Evolutionary conservation across 2,329 filamentous ascomycete species (phyloP).

Genomic region (Aureobasidium sp.): DNA sequence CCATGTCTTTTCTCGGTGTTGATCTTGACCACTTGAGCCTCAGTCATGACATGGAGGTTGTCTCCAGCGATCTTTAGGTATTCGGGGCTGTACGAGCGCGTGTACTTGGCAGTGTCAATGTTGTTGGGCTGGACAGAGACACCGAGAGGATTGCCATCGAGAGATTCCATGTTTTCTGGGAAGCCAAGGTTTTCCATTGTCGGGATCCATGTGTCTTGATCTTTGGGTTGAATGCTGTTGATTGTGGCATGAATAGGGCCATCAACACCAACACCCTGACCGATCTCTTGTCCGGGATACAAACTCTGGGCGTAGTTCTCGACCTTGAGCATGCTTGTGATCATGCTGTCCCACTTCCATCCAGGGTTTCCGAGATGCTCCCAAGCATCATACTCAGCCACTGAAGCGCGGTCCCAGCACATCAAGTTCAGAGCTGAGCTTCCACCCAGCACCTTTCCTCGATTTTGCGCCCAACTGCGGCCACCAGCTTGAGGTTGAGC

Average conservation of each 20-base stretch:
- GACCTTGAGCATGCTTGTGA: slow-evolving; percentile 5
- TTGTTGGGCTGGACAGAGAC: slow-evolving; percentile 26
- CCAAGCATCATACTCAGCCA: slow-evolving; percentile 29
- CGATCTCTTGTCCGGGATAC: slow-evolving; percentile 15
- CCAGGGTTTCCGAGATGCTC: slow-evolving; percentile 23
- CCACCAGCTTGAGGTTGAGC: slow-evolving; percentile 34
- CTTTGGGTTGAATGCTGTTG: slow-evolving; percentile 1
- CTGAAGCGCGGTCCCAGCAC: slow-evolving; percentile 21
- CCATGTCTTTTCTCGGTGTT: slow-evolving; percentile 24
- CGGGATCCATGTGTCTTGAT: slow-evolving; percentile 19
- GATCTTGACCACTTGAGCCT: slow-evolving; percentile 33
- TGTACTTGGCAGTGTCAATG: slow-evolving; percentile 15
- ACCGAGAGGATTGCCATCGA: slow-evolving; percentile 7
- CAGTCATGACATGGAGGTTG: slow-evolving; percentile 36
- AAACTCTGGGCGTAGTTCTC: slow-evolving; percentile 31
- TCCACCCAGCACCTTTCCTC: slow-evolving; percentile 33
- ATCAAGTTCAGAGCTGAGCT: slow-evolving; percentile 30
- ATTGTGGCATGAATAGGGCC: slow-evolving; percentile 4
- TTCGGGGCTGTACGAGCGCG: slow-evolving; percentile 15
- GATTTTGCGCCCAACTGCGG: slow-evolving; percentile 34
- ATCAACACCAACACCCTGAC: slow-evolving; percentile 13
- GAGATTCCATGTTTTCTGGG: slow-evolving; percentile 15
- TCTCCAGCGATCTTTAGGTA: background rate
- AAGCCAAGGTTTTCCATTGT: slow-evolving; percentile 16
- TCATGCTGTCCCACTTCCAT: slow-evolving; percentile 39